Evolutionary conservation across 179 eudicot genomes (phyloP), one percentile per base, ranked within the genome.

Genomic region (Carnegiea gigantea): DNA sequence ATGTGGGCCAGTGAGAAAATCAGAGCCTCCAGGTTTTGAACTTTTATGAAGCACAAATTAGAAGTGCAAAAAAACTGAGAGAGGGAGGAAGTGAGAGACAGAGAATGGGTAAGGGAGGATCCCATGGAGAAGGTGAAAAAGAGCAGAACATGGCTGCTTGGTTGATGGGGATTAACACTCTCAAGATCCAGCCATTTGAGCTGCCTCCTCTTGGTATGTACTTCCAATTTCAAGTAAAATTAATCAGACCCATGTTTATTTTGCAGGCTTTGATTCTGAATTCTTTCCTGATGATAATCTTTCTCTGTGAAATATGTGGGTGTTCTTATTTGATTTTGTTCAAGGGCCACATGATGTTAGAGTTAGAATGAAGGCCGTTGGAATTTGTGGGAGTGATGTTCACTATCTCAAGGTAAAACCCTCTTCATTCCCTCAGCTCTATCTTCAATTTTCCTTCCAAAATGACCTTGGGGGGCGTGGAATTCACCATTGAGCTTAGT

Each of bases 351-450:
- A 91, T 90, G 98, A 93, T 91, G 97, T 89, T 71, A 90, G 89
- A 86, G 89, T 95, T 20, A 88, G 86, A 79, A 95, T 93, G 95
- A 95, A 95, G 87, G 98, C 99, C 83, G 99, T 93, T 78, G 98
- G 99, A 73, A 95, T 95, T 14, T 95, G 99, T 86, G 98, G 98
- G 73, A 95, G 99, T 85, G 99, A 93, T 89, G 97, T 95, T 89
- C 98, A 91, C 82, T 91, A 91, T 80, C 92, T 93, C 85, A 95
- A 93, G 98, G 99, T 93, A 26, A 82, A 40, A 64, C 54, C 79
- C 64, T 48, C 23, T 57, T 57, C 62, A 57, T 57, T 17, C 2
- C n/a, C 60, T 54, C 21, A 54, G 21, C 60, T 54, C 60, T 54
- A 54, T 5, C 60, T 54, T 54, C 60, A 54, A 54, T 54, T 54